phyloP scores from a whole-genome alignment of 208 protist genomes.

The Acanthamoeba triangularis region DNA sequence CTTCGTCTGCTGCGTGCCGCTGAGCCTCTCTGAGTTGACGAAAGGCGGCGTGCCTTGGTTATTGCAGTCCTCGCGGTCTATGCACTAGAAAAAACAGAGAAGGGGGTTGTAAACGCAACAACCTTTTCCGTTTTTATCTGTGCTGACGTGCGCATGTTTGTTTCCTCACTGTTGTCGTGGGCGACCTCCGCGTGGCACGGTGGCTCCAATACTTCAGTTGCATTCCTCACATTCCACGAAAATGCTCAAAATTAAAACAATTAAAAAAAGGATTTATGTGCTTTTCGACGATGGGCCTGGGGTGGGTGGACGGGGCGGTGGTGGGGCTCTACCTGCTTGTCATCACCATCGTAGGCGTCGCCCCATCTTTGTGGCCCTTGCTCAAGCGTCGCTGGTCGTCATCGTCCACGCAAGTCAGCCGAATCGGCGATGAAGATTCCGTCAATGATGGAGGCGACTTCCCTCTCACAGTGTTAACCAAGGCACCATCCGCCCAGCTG shows the following conservation, averaged over 20 bases:
- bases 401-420: not conserved
- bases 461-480: not conserved
- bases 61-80: not conserved
- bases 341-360: constrained; percentile 11
- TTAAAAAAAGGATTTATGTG: no score
- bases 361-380: not conserved
- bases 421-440: not conserved
- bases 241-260: no score
- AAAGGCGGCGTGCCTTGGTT: not conserved
- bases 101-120: not conserved
- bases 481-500: not conserved
- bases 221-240: no score
- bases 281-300: not conserved
- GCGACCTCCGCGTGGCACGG: not conserved
- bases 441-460: not conserved
- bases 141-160: not conserved
- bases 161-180: not conserved
- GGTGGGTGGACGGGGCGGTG: constrained; percentile 40
- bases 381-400: not conserved
- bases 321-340: constrained; percentile 49
- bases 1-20: not conserved
- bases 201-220: no score
- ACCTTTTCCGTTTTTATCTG: not conserved
- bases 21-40: not conserved
- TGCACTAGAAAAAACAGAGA: not conserved